Evolutionary conservation across 1,139 yeast genomes (phyloP).

Genomic region (Suhomyces bribrorum): DNA sequence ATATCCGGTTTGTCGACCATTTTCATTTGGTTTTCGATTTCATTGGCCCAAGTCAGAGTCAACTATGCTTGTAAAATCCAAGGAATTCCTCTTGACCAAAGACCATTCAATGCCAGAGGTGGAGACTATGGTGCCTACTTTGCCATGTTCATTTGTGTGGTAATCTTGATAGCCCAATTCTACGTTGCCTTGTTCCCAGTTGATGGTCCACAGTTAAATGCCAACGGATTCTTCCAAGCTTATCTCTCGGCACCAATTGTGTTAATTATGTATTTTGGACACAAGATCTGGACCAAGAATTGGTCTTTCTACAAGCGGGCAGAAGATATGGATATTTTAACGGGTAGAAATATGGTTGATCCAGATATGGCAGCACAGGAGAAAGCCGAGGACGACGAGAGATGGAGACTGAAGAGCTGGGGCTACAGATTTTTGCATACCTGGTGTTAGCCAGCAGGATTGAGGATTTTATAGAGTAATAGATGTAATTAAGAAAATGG

Average conservation of each 20-base stretch:
- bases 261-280: conserved; percentile 48
- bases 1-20: conserved; percentile 42
- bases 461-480: neutral
- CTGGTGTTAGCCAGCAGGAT: too few species aligned
- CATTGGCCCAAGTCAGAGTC: conserved; percentile 24
- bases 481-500: neutral
- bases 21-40: conserved; percentile 37
- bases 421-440: conserved; percentile 13
- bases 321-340: conserved; percentile 49
- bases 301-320: conserved; percentile 43
- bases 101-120: conserved; percentile 16
- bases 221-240: conserved; percentile 49
- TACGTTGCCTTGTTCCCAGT: conserved; percentile 45
- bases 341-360: conserved; percentile 55
- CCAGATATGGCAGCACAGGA: conserved; percentile 9
- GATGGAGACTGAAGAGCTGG: conserved; percentile 13
- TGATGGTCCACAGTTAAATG: conserved; percentile 30
- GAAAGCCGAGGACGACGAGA: conserved; percentile 8
- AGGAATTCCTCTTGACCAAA: conserved; percentile 14
- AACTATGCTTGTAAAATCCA: conserved; percentile 23
- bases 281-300: conserved; percentile 48
- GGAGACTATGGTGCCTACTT: conserved; percentile 19
- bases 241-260: conserved; percentile 59
- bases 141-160: conserved; percentile 22
- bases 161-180: conserved; percentile 39